Evolutionary conservation across 305 asterid species (phyloP).

Genomic region (Euphrasia arctica): DNA sequence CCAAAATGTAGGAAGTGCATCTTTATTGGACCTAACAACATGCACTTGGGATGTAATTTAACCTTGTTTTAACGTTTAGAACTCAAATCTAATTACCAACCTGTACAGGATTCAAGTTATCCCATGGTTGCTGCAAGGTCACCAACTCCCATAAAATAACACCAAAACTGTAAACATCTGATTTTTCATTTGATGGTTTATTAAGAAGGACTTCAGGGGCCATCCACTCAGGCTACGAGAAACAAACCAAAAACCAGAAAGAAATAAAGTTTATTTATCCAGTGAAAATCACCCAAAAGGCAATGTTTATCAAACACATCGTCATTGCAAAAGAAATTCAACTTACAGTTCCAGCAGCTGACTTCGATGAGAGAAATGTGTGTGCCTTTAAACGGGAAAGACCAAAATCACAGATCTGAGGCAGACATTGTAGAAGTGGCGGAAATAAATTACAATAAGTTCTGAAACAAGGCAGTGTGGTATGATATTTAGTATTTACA

Average conservation of each 20-base stretch:
- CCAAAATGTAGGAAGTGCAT: too few relatives aligned
- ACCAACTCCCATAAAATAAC: conserved; percentile 96
- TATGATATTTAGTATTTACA: too few relatives aligned
- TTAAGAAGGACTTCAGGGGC: conserved; percentile 99
- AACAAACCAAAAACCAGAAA: neutral
- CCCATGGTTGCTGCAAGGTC: conserved; percentile 92
- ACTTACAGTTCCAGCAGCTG: conserved; percentile 99
- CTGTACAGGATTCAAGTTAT: conserved; percentile 88
- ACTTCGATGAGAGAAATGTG: conserved; percentile 96
- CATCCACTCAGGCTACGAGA: conserved; percentile 96
- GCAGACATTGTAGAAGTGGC: conserved; percentile 29
- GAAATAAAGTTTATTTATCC: neutral
- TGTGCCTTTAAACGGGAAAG: conserved; percentile 94
- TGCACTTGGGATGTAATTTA: too few relatives aligned
- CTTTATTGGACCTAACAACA: too few relatives aligned
- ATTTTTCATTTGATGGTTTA: conserved; percentile 95
- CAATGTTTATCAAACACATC: neutral
- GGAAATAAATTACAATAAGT: conserved; percentile 4
- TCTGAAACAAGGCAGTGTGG: too few relatives aligned
- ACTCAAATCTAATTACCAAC: conserved; percentile 35
- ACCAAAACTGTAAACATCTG: conserved; percentile 96
- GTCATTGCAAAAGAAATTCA: conserved; percentile 18
- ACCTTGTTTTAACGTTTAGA: too few relatives aligned
- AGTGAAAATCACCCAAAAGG: neutral
- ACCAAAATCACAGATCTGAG: conserved; percentile 97